Base-by-base conservation (phyloP, 768 basidiomycete species). In the Russula sp. region DNA sequence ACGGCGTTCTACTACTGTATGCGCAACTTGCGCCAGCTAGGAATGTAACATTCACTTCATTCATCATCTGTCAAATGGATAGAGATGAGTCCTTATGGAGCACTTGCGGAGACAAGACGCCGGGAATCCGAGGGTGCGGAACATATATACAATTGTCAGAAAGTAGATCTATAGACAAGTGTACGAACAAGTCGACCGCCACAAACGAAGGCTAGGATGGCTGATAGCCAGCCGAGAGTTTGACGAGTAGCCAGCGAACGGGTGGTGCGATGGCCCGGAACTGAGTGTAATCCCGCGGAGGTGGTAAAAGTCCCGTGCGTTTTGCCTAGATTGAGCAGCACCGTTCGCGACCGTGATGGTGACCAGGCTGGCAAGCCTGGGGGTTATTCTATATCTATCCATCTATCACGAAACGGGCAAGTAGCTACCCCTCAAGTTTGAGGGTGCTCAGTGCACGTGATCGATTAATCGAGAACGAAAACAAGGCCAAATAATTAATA, bases 1-100 rank as follows among this genome's bases (percentile, higher is more conserved):
- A 62, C 61, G 61, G 61, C 61, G 61, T 62, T 62, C 56, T n/a
- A 35, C n/a, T n/a, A n/a, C n/a, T 29, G 25, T 47, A 45, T 61
- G 60, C 22, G 22, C 60, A 42, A 32, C 14, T 48, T n/a, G 36
- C 45, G 45, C 50, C 32, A 32, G 34, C 32, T 6, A 48, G 45
- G 59, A 48, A 60, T 35, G 18, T 7, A 9, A 47, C 36, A 50
- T 54, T 22, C 41, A 45, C 43, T 20, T 22, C 22, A 45, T 20
- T 10, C 9, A 20, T 35, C 8, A 13, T 29, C 35, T 20, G 10
- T 25, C 46, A 53, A 61, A 2, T 61, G 60, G 54, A 56, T 38
- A 18, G 38, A 45, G 43, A 34, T 42, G 32, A n/a, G 36, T 20
- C 52, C 46, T 42, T 46, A 35, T 56, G 53, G 46, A 7, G 53